Evolutionary conservation across 2,329 filamentous ascomycete genomes (phyloP), one percentile per base, ranked within the genome.

Genomic region (Alternaria metachromatica): DNA sequence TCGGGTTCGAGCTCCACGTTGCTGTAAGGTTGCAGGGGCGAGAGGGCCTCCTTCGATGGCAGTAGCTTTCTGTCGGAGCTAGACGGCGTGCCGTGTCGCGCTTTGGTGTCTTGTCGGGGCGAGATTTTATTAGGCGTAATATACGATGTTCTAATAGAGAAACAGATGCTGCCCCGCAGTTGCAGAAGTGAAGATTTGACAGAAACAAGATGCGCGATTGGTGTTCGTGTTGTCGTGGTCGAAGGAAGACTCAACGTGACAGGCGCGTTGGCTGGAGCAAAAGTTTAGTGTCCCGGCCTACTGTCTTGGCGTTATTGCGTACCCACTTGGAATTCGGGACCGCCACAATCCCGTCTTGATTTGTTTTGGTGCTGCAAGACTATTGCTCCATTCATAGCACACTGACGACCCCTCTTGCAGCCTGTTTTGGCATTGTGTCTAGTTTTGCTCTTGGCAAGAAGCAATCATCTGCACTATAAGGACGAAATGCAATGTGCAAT

Each of bases 281-380:
- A 75, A 77, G 71, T 76, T 77, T 70, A 71, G 71, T 72, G 73
- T 73, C 73, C 71, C 60, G 67, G 63, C 49, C 58, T 60, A 56
- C 41, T 43, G 71, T 33, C 74, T 73, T 72, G 71, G 72, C 73
- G 58, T 56, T 64, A 21, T 41, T 46, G 33, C 60, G 48, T 41
- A 46, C 49, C 61, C 57, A 60, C 61, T 60, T 37, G 18, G 44
- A 15, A 41, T 41, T 41, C 37, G n/a, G 37, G 15, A 41, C n/a
- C 37, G 37, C 37, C 37, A 41, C 37, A 18, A 18, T 41, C 15
- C 37, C n/a, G 37, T 18, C 37, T 41, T 41, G 37, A 41, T 41
- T 41, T 41, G 37, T 41, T 41, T 41, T 18, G 37, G 37, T 41
- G 37, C 37, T 41, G 37, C 37, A 18, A 41, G n/a, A 41, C 37